Base-by-base conservation (phyloP, 768 basidiomycete species). In the Lactarius sanguifluus region DNA sequence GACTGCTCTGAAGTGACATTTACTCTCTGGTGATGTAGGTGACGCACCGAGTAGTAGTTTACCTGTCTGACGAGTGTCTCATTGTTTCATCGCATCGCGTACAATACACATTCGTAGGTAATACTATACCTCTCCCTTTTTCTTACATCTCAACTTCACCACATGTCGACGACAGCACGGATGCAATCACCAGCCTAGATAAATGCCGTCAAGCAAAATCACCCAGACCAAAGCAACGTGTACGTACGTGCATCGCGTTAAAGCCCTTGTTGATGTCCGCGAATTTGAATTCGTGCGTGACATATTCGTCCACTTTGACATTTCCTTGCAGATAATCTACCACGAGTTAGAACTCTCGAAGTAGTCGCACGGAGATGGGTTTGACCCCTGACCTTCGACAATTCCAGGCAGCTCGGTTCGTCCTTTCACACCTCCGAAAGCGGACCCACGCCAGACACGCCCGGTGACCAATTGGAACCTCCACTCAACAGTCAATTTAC, bases 381-480 rank as follows among this genome's bases (percentile, higher is more conserved):
- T 45, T 30, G 23, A 43, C 45, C 52, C 52, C 77, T 71, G 67
- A 92, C 93, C 92, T 76, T 96, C 88, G 9, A 98, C 95, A 40
- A 98, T 86, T 28, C 92, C 92, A 54, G 96, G 96, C 50, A 98
- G 81, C 78, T 98, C 96, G 20, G 96, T 94, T 64, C 97, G 86
- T 41, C 96, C 97, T 81, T 98, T 98, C 70, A 99, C 96, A 61
- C 97, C 97, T 64, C 97, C 97, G 73, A 98, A 99, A 2, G 97
- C 97, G 41, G 85, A 81, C 54, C 97, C 97, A 73, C 94, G 89
- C 97, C 97, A 98, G 56, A 87, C 90, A 59, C 95, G 87, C 57
- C 94, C 94, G 66, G 94, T 94, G 34, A 95, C 89, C 61, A 85
- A 80, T 79, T 90, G 82, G 76, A 79, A 81, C 38, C 73, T 75